Percentiles rank a stretch among this genome's conserved stretches.
Evolutionary conservation across 169 alveolate species (phyloP).

Genomic region (Blepharisma undulans): DNA sequence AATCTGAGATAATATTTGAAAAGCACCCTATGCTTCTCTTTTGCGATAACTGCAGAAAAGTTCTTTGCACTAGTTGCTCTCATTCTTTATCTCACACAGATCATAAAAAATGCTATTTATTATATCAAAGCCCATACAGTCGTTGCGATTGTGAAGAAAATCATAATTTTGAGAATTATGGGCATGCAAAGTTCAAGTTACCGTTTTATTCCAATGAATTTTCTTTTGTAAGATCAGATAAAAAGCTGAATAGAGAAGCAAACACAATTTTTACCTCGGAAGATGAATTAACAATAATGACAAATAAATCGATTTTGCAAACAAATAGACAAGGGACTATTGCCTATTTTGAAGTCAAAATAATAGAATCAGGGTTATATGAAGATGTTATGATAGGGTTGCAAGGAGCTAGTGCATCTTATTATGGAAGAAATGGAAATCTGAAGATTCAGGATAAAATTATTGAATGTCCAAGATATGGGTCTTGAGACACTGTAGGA

Average conservation of each 20-base stretch:
- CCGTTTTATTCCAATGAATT: background rate
- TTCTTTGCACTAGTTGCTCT: background rate
- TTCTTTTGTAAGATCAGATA: background rate
- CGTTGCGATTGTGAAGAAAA: constrained; percentile 9
- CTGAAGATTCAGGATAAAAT: background rate
- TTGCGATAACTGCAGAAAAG: background rate
- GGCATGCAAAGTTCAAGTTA: background rate
- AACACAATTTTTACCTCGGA: background rate
- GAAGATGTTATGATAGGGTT: constrained; percentile 10
- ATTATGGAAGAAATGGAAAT: constrained; percentile 15
- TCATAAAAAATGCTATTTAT: background rate
- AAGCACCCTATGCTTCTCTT: constrained; percentile 1
- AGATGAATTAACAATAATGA: background rate
- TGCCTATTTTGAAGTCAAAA: constrained; percentile 17
- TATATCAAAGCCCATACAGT: background rate
- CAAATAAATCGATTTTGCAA: background rate
- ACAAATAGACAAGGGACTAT: background rate
- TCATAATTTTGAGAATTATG: background rate
- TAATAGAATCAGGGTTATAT: constrained; percentile 21
- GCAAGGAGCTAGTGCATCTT: constrained; percentile 4
- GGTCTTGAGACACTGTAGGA: constrained; percentile 37
- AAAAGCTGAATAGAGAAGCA: background rate
- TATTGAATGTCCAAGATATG: constrained; percentile 4
- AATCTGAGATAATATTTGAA: background rate
- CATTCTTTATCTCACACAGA: background rate